Evolutionary conservation across 208 protist genomes (phyloP).

Genomic region (Wallacemonas sp.): DNA sequence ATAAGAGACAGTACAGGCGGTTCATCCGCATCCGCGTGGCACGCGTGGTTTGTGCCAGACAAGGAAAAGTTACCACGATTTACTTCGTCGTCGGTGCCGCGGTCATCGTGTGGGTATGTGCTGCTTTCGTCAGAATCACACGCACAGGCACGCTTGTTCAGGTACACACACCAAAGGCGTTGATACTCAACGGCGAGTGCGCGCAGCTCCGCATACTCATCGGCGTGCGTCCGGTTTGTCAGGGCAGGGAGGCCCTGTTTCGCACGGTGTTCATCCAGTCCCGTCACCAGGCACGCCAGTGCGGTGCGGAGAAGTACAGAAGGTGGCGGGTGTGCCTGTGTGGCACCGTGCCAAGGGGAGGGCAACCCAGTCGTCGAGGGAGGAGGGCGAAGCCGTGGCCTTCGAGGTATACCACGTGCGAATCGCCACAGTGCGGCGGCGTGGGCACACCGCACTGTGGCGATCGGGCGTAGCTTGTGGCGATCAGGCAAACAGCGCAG

Average conservation of each 20-base stretch:
- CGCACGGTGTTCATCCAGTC: constrained; percentile 41
- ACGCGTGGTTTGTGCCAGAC: not conserved
- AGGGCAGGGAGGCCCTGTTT: constrained; percentile 21
- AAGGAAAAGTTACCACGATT: too few relatives aligned
- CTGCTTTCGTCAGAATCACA: too few relatives aligned
- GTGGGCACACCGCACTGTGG: constrained; percentile 35
- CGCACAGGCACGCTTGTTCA: too few relatives aligned
- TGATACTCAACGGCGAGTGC: constrained; percentile 38
- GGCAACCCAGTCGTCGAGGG: too few relatives aligned
- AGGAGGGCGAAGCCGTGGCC: not conserved
- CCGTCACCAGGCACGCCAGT: constrained; percentile 55
- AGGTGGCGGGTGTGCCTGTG: constrained; percentile 4
- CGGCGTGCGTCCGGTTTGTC: constrained; percentile 45
- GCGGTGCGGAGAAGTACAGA: constrained; percentile 32
- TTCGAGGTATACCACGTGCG: constrained; percentile 21
- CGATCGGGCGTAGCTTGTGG: constrained; percentile 76
- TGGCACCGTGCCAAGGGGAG: too few relatives aligned
- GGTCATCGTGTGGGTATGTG: too few relatives aligned
- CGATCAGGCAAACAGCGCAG: constrained; percentile 60
- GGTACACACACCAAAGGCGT: not conserved
- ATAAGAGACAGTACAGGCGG: constrained; percentile 24
- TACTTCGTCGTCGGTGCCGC: too few relatives aligned
- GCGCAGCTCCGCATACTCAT: constrained; percentile 72
- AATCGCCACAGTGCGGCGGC: constrained; percentile 21
- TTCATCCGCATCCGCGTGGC: not conserved